Base-by-base conservation (phyloP, 1,284 basidiomycete species). In the Rhodotorula sp. region DNA sequence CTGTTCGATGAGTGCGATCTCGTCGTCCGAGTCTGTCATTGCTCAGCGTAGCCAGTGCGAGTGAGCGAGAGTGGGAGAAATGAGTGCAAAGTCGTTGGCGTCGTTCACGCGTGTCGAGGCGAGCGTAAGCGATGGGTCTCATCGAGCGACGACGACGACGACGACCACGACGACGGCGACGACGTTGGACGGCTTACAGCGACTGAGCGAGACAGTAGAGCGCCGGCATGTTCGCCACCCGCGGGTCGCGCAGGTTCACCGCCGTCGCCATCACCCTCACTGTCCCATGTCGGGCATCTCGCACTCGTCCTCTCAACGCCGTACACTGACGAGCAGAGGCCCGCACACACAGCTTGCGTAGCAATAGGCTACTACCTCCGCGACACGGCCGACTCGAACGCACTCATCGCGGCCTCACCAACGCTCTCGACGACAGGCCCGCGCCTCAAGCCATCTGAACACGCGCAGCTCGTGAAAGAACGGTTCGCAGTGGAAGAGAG, bases 291-390 rank as follows among this genome's bases (percentile, higher is more conserved):
- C n/a, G 60, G 11, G 19, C 61, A 20, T 22, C 51, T 49, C 56
- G n/a, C n/a, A 20, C 36, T 66, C 22, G 7, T 29, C 17, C 44
- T 39, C 32, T 24, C 46, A 20, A 11, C 39, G 24, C 32, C 51
- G 22, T 15, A 4, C n/a, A 22, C 19, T 15, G 10, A 8, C 22
- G 17, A 48, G 24, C 13, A 30, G 24, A n/a, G 30, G 13, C 22
- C 8, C 61, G 5, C 17, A 2, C 27, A 2, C 59, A 13, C 54
- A 73, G 71, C 65, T 39, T 70, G 68, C 32, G 68, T 56, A 62
- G 68, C 29, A 6, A 49, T 58, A 11, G 71, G 71, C 9, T 73
- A 68, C 68, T 73, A 62, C 57, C 68, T 73, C 13, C 62, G 67
- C 10, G 39, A 44, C 39, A 44, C 39, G 39, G 55, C 62, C 13